A percentile compares a stretch with the other conserved stretches of the same genome.
Evolutionary conservation across 805 yeast species (phyloP).

Genomic region (Metschnikowia borealis): DNA sequence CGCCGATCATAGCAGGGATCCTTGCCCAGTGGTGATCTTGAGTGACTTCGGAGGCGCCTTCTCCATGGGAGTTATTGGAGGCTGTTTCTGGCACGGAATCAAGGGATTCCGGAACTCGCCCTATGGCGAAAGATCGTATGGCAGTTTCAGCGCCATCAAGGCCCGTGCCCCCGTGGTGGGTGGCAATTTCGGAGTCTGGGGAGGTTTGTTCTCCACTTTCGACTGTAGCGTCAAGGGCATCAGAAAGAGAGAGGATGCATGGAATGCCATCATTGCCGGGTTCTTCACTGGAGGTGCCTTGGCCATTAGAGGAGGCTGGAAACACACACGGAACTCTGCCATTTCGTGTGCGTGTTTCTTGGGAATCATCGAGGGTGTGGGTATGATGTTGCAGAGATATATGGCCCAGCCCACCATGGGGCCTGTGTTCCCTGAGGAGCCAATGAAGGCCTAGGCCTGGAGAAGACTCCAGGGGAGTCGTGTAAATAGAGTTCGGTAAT

Average conservation of each 20-base stretch:
- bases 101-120: slow-evolving; percentile 99
- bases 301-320: slow-evolving; percentile 98
- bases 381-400: slow-evolving; percentile 89
- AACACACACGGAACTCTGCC: slow-evolving; percentile 92
- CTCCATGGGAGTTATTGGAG: slow-evolving; percentile 99
- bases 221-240: slow-evolving; percentile 95
- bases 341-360: slow-evolving; percentile 95
- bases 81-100: slow-evolving; percentile 97
- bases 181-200: slow-evolving; percentile 99
- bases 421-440: slow-evolving; percentile 44
- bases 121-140: slow-evolving; percentile 87
- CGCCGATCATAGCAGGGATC: slow-evolving; percentile 98
- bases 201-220: slow-evolving; percentile 92
- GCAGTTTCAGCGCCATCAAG: slow-evolving; percentile 85
- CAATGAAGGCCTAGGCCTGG: slow-evolving; percentile 32
- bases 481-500: no score
- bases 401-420: slow-evolving; percentile 67
- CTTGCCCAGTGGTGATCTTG: slow-evolving; percentile 94
- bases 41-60: slow-evolving; percentile 99
- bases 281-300: slow-evolving; percentile 97
- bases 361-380: slow-evolving; percentile 98
- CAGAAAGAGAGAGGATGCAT: slow-evolving; percentile 96
- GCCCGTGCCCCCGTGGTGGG: slow-evolving; percentile 98
- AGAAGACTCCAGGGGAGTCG: neutral
- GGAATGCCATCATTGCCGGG: slow-evolving; percentile 97